Evolutionary conservation across 2,329 filamentous ascomycete genomes (phyloP), one percentile per base, ranked within the genome.

Genomic region (Fusarium temperatum): DNA sequence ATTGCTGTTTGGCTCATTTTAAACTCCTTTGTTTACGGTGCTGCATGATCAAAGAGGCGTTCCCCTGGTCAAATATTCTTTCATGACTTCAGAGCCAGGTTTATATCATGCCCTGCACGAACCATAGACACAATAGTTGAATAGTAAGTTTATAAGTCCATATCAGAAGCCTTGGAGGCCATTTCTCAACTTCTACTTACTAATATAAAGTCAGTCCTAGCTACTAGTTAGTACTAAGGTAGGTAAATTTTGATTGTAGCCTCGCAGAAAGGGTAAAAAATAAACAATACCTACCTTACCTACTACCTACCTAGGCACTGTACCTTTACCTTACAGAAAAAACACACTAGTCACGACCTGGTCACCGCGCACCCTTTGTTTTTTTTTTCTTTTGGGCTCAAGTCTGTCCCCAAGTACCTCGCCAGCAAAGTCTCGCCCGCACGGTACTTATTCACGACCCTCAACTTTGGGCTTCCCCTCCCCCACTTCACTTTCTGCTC

Each of bases 401-500:
- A 59, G 71, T 68, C 68, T 39, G 22, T 56, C 30, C 39, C 9
- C 9, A 74, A 55, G 72, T 74, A 74, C 42, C 51, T 44, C 39
- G 8, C 20, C 63, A n/a, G 71, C 72, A 74, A 59, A 22, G 22
- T 10, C 39, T 60, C 13, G 68, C 68, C 2, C 26, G 15, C 3
- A 10, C 22, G 60, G 45, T 73, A 74, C 72, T 35, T 75, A n/a
- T 24, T 22, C 62, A 51, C 44, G 68, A 57, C 58, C 66, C 62
- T 73, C 56, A 59, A 60, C 66, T 65, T 74, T 60, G 66, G 74
- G 73, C 73, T 73, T 72, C 76, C 75, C 75, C 73, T 74, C 75
- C 75, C 76, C 76, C 76, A 78, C 76, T 70, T 73, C 68, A 63
- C 62, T 77, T 74, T 77, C 72, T 55, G 53, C 67, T 74, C 68